Evolutionary conservation across 1,284 basidiomycete species (phyloP).

Genomic region (Trametes polyzona): DNA sequence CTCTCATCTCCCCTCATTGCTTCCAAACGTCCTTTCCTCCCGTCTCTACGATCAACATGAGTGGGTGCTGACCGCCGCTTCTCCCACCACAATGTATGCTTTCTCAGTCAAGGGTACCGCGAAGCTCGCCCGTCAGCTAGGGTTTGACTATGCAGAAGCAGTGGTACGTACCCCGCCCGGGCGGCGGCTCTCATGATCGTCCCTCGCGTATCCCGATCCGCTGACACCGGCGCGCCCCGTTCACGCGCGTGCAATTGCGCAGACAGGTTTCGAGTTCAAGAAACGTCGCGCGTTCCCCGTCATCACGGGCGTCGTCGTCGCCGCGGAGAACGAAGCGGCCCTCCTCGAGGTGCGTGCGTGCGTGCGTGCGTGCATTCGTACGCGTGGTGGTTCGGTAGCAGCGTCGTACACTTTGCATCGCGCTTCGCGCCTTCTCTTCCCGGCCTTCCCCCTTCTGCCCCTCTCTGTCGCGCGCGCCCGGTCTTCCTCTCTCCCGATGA

Average conservation of each 20-base stretch:
- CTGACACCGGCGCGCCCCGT: too few species aligned
- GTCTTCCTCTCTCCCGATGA: neutral
- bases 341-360: constrained; percentile 69
- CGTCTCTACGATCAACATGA: neutral
- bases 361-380: too few species aligned
- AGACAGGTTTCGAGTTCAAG: constrained; percentile 96
- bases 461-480: neutral
- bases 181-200: neutral
- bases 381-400: too few species aligned
- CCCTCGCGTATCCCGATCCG: constrained; percentile 4
- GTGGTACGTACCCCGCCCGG: constrained; percentile 59
- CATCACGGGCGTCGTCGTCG: constrained; percentile 87
- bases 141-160: constrained; percentile 92
- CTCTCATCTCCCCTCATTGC: neutral
- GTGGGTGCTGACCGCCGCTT: neutral
- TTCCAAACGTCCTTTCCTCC: neutral
- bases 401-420: neutral
- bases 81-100: neutral
- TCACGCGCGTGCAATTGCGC: too few species aligned
- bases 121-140: constrained; percentile 88
- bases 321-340: constrained; percentile 75
- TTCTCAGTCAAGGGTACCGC: constrained; percentile 80
- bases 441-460: neutral
- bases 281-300: constrained; percentile 87
- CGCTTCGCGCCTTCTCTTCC: neutral